Evolutionary conservation across 1,284 basidiomycete genomes (phyloP).

Genomic region (Trichosporon faecale): DNA sequence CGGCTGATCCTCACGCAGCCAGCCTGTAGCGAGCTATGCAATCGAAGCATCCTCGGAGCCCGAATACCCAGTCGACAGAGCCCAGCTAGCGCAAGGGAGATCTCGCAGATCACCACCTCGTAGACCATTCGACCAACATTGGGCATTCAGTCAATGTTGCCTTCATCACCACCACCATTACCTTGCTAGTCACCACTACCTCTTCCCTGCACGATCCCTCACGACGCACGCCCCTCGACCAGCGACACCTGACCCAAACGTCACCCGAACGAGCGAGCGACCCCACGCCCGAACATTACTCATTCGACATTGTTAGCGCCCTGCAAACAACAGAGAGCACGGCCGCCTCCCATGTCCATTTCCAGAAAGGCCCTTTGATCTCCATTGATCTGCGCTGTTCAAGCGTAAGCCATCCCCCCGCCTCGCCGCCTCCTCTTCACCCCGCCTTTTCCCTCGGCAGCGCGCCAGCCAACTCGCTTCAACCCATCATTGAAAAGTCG

Average conservation of each 20-base stretch:
- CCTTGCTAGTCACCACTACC: neutral
- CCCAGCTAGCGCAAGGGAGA: neutral
- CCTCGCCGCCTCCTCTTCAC: no score
- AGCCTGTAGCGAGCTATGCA: neutral
- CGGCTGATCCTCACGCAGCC: neutral
- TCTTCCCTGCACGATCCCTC: neutral
- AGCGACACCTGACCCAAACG: no score
- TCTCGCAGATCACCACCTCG: neutral
- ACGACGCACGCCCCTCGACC: neutral
- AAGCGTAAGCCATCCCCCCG: no score
- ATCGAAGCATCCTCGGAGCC: neutral
- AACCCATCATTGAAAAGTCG: neutral
- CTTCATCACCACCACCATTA: neutral
- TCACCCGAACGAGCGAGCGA: no score
- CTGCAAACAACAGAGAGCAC: no score
- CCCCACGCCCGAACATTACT: no score
- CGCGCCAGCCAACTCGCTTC: neutral
- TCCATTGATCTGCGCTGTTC: no score
- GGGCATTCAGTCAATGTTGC: neutral
- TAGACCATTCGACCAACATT: neutral
- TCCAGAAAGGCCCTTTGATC: no score
- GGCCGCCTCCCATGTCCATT: no score
- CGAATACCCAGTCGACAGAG: neutral
- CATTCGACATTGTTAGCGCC: no score
- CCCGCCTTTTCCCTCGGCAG: neutral